Conservation (phyloP, 176 grass and related monocot genomes). For the Saccharum spontaneum region DNA sequence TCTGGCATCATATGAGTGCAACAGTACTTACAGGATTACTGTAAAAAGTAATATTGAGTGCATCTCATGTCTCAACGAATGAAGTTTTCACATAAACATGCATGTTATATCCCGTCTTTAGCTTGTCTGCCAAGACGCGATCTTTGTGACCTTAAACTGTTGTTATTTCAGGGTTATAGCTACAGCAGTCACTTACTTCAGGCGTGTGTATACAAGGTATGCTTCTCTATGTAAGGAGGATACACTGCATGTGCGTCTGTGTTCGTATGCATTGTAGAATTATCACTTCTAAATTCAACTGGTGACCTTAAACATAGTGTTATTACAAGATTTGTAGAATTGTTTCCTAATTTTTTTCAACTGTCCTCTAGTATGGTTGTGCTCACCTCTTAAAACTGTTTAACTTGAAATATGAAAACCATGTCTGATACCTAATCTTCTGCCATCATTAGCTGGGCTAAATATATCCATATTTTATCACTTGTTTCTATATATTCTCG, state of each 20-base stretch:
- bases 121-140: neutral
- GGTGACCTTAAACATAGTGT: neutral
- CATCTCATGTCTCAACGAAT: neutral
- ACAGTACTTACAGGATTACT: neutral
- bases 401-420: neutral
- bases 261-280: neutral
- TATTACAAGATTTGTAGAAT: neutral
- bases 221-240: slow-evolving; percentile 26
- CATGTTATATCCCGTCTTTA: neutral
- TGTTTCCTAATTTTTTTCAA: neutral
- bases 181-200: slow-evolving; percentile 95
- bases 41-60: neutral
- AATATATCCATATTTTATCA: neutral
- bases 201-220: slow-evolving; percentile 97
- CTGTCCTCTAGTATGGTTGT: neutral
- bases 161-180: slow-evolving; percentile 90
- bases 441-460: neutral
- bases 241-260: neutral
- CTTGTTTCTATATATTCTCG: neutral
- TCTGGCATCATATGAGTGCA: neutral
- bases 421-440: neutral
- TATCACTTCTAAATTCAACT: slow-evolving; percentile 10
- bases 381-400: neutral
- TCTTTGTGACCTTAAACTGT: slow-evolving; percentile 21
- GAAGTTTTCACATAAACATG: neutral